Evolutionary conservation across 2,329 filamentous ascomycete genomes (phyloP).

Genomic region (Talaromyces sp.): DNA sequence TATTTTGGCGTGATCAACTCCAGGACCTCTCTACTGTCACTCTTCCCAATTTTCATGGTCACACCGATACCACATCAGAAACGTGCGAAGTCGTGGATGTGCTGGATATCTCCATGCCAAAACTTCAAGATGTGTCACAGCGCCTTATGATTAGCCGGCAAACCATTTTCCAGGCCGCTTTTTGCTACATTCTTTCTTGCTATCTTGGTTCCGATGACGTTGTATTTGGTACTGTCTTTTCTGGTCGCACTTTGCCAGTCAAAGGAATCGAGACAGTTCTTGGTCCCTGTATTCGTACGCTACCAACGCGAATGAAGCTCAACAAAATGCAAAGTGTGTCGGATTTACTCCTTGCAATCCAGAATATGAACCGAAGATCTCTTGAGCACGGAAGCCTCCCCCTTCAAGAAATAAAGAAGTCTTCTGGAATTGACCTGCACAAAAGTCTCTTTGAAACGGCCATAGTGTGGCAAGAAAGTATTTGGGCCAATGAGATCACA

Average conservation of each 20-base stretch:
- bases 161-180: slow-evolving; percentile 73
- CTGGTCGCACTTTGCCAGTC: slow-evolving; percentile 75
- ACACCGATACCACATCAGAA: slow-evolving; percentile 27
- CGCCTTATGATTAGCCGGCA: slow-evolving; percentile 62
- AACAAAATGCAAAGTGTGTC: slow-evolving; percentile 53
- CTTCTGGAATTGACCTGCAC: slow-evolving; percentile 57
- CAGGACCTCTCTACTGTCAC: slow-evolving; percentile 56
- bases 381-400: slow-evolving; percentile 67
- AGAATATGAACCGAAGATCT: slow-evolving; percentile 66
- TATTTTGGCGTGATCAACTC: slow-evolving; percentile 73
- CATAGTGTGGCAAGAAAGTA: slow-evolving; percentile 82
- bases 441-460: slow-evolving; percentile 71
- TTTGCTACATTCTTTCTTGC: slow-evolving; percentile 66
- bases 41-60: slow-evolving; percentile 62
- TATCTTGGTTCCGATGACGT: slow-evolving; percentile 69
- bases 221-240: slow-evolving; percentile 77
- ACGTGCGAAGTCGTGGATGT: slow-evolving; percentile 30
- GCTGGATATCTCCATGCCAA: slow-evolving; percentile 39
- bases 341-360: slow-evolving; percentile 66
- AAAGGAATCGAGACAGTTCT: slow-evolving; percentile 70
- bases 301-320: slow-evolving; percentile 71
- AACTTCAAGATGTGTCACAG: slow-evolving; percentile 43
- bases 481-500: slow-evolving; percentile 43
- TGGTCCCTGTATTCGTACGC: slow-evolving; percentile 76
- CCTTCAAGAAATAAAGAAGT: slow-evolving; percentile 69